phyloP scores from a whole-genome alignment of 805 yeast species.

The Suhomyces canberraensis region DNA sequence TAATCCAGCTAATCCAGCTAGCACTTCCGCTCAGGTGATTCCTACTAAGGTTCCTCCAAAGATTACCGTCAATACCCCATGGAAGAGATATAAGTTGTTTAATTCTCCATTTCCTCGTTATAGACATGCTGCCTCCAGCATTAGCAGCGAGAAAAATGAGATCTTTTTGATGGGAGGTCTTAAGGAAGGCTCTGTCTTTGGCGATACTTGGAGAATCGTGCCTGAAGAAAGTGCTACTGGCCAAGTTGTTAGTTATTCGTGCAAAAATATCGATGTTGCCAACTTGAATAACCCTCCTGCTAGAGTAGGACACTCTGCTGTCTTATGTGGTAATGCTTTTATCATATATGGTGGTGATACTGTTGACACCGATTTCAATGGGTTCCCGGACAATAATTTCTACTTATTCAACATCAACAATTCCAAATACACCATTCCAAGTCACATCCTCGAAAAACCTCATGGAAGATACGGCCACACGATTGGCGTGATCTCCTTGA shows the following conservation, averaged over 20 bases:
- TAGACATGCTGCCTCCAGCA: conserved; percentile 81
- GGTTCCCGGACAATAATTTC: conserved; percentile 82
- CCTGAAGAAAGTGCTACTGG: conserved; percentile 35
- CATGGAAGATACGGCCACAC: conserved; percentile 94
- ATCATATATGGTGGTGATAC: conserved; percentile 98
- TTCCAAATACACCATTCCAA: conserved; percentile 42
- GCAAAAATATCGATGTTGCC: conserved; percentile 42
- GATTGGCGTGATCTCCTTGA: conserved; percentile 63
- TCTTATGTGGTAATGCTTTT: conserved; percentile 90
- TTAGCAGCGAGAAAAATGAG: conserved; percentile 76
- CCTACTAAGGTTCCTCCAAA: background rate
- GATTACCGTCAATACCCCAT: conserved; percentile 38
- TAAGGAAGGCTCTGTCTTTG: conserved; percentile 86
- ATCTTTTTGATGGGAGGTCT: conserved; percentile 92
- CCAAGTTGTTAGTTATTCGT: conserved; percentile 25
- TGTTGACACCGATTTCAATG: conserved; percentile 67
- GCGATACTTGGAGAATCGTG: conserved; percentile 89
- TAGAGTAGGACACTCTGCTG: conserved; percentile 92
- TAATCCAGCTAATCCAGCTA: conserved; percentile 2
- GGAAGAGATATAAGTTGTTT: conserved; percentile 61
- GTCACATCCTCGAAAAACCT: conserved; percentile 58
- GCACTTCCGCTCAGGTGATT: background rate
- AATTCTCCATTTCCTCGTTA: conserved; percentile 92
- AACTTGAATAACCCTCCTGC: conserved; percentile 87
- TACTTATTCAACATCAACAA: conserved; percentile 70